These are phyloP conservation scores for Dioszegia hungarica DNA, from an alignment of 768 basidiomycete species.

Conservation along the genomic window DNA sequence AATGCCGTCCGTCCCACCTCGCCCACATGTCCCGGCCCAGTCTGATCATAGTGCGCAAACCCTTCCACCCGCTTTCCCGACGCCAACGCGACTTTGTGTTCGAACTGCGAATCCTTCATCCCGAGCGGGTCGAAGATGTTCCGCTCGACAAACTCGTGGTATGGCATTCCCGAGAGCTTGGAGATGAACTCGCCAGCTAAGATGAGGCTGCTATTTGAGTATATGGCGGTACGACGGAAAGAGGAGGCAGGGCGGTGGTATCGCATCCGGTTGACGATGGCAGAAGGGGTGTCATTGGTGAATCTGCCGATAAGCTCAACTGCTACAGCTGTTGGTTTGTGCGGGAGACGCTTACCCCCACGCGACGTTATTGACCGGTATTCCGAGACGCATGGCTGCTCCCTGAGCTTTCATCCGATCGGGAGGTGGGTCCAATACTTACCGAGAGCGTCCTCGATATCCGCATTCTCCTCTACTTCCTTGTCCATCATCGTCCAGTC, in stretches of 20 bases:
- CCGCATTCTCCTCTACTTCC: slow-evolving; percentile 25
- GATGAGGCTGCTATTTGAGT: slow-evolving; percentile 38
- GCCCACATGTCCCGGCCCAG: not conserved
- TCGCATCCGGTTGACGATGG: slow-evolving; percentile 10
- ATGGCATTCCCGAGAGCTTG: slow-evolving; percentile 14
- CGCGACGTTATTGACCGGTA: not conserved
- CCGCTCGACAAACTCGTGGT: slow-evolving; percentile 22
- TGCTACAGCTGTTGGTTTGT: not conserved
- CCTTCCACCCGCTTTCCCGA: slow-evolving; percentile 8
- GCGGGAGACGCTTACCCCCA: not conserved
- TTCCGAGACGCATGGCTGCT: not conserved
- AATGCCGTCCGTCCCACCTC: slow-evolving; percentile 14
- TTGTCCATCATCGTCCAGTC: slow-evolving; percentile 34
- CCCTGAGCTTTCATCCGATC: not conserved
- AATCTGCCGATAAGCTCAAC: too few species aligned
- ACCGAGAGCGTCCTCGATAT: slow-evolving; percentile 36
- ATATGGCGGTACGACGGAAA: slow-evolving; percentile 33
- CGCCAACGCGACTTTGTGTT: slow-evolving; percentile 14
- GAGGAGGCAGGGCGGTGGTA: slow-evolving; percentile 33
- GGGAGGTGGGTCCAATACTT: slow-evolving; percentile 4
- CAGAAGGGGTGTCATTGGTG: not conserved
- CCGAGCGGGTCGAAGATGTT: slow-evolving; percentile 35
- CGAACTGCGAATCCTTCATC: slow-evolving; percentile 27
- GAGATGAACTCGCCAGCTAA: slow-evolving; percentile 23
- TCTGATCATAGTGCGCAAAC: slow-evolving; percentile 3